These are phyloP conservation scores for Lepidium africanum DNA, from an alignment of 345 rosid species.

Conservation along the genomic window DNA sequence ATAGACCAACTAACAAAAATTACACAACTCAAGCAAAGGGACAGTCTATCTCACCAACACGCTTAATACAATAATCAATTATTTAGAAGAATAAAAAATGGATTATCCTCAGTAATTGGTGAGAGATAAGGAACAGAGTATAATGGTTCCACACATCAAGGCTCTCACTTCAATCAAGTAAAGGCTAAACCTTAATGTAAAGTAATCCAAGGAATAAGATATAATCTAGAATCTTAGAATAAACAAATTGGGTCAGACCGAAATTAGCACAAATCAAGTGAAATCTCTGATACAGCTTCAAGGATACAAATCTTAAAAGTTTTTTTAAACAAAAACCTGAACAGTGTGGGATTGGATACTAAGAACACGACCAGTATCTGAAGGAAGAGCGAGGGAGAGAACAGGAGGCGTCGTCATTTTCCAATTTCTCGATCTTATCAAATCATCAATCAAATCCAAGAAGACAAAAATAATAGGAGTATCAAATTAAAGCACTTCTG, in stretches of 20 bases:
- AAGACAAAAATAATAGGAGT: not conserved
- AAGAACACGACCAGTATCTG: slow-evolving; percentile 93
- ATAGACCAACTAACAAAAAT: not conserved
- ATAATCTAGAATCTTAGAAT: not conserved
- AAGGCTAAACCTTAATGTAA: not conserved
- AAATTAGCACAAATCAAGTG: not conserved
- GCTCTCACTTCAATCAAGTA: not conserved
- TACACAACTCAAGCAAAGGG: not conserved
- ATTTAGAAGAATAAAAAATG: not conserved
- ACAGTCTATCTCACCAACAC: not conserved
- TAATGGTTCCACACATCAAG: not conserved
- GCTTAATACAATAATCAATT: not conserved
- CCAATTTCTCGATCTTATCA: slow-evolving; percentile 27
- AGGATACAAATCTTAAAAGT: not conserved
- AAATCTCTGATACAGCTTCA: not conserved
- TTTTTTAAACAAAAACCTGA: slow-evolving; percentile 39
- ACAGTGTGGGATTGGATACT: slow-evolving; percentile 98
- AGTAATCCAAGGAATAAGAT: not conserved
- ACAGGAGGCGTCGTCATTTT: slow-evolving; percentile 75
- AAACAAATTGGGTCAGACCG: not conserved
- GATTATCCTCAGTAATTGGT: not conserved
- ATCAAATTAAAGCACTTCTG: not conserved
- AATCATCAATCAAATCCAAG: not conserved
- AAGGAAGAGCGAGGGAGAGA: slow-evolving; percentile 83
- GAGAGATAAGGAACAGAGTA: not conserved